phyloP scores from a whole-genome alignment of 2,329 filamentous ascomycete genomes.

The Magnaporthiopsis incrustans region DNA sequence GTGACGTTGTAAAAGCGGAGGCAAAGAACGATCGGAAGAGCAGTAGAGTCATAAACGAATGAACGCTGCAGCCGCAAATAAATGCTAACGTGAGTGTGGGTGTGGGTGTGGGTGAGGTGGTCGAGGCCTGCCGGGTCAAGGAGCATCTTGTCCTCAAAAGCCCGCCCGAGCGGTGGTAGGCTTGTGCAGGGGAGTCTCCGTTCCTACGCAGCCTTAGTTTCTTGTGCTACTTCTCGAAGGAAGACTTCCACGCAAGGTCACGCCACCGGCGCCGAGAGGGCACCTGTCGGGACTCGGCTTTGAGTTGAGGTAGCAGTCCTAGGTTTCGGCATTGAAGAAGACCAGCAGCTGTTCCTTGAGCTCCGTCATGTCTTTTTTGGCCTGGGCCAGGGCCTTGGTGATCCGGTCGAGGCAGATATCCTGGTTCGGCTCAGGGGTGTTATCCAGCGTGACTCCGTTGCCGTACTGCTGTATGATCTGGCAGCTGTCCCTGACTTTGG shows the following conservation, averaged over 20 bases:
- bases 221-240: neutral
- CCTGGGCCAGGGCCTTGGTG: conserved; percentile 57
- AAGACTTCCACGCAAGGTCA: neutral
- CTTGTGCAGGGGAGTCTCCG: neutral
- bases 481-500: conserved; percentile 85
- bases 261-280: neutral
- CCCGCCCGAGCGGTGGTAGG: neutral
- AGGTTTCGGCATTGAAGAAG: conserved; percentile 46
- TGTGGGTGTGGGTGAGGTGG: neutral
- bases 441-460: conserved; percentile 71
- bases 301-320: neutral
- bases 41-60: neutral
- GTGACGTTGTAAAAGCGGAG: neutral
- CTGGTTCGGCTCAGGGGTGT: conserved; percentile 57
- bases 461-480: conserved; percentile 96
- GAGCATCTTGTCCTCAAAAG: neutral
- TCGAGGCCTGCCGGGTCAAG: neutral
- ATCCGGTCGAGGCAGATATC: conserved; percentile 63
- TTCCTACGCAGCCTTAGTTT: neutral
- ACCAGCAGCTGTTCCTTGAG: conserved; percentile 61
- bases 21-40: neutral
- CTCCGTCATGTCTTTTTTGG: conserved; percentile 69
- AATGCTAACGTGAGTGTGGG: neutral
- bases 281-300: neutral
- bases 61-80: neutral